phyloP scores from a whole-genome alignment of 2,329 filamentous ascomycete species.

The Myriosclerotinia scirpicola region DNA sequence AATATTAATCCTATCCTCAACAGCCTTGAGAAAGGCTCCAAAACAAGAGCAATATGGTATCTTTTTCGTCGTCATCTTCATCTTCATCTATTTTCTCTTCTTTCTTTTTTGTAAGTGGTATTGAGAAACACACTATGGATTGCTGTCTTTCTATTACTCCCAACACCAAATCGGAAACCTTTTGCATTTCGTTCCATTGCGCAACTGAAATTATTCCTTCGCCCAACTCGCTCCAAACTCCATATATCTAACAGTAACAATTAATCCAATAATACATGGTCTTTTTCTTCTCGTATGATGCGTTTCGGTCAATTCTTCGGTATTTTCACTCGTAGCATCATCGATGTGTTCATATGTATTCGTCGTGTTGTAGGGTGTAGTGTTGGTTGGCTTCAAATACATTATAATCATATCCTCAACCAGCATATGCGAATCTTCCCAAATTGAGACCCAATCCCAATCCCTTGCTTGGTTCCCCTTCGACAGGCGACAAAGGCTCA shows the following conservation, averaged over 20 bases:
- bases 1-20: slow-evolving; percentile 6
- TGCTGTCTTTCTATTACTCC: neutral
- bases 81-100: slow-evolving; percentile 5
- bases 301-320: neutral
- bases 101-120: neutral
- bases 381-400: neutral
- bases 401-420: neutral
- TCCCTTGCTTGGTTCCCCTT: neutral
- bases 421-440: slow-evolving; percentile 28
- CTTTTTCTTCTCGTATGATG: neutral
- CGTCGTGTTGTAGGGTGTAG: neutral
- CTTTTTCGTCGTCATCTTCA: neutral
- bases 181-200: slow-evolving; percentile 1
- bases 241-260: slow-evolving; percentile 1
- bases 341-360: neutral
- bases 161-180: neutral
- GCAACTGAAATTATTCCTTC: neutral
- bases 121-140: slow-evolving; percentile 3
- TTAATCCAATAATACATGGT: slow-evolving; percentile 1
- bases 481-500: slow-evolving; percentile 32
- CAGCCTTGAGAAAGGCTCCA: slow-evolving; percentile 1
- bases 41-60: slow-evolving; percentile 2
- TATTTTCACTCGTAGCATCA: neutral
- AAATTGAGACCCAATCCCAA: slow-evolving; percentile 21
- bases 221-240: neutral